Evolutionary conservation across 2,329 filamentous ascomycete species (phyloP), one percentile per base, ranked within the genome.

Genomic region (Epichloe aotearoae): DNA sequence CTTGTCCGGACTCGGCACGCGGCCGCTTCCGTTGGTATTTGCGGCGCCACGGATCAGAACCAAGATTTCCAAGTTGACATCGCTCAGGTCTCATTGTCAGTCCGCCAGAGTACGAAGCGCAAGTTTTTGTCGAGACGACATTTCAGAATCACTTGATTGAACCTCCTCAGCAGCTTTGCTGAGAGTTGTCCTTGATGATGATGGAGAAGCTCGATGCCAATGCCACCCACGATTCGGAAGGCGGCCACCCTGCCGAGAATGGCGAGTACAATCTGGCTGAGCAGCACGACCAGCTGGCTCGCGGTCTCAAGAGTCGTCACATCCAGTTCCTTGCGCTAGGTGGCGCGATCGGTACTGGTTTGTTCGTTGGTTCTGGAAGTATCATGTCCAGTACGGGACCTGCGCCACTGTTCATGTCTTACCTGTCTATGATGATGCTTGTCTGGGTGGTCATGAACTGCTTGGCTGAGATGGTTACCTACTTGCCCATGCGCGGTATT

Each of bases 391-490:
- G 68, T 10, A 73, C 75, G 30, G 81, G 81, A 2, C 81, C 81
- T 3, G 83, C 82, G 5, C 82, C 84, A 0, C 67, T 88, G 15
- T 75, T 88, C 62, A 81, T 89, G 64, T 81, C 78, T 23, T 89
- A 87, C 63, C 58, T 77, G 6, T 69, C 68, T 55, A 76, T 77
- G 74, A 76, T 76, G 69, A 26, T 66, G 3, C 59, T 78, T 10
- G 74, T 79, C 26, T 79, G 72, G 70, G 64, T 69, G 50, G 65
- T 78, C 50, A 77, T 78, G 75, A 77, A 77, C 62, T 59, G 66
- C 52, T 66, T 79, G 8, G 76, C 69, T 8, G 76, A 80, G 60
- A 78, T 80, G 70, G 70, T 71, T 1, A 73, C 72, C 1, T 77
- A 73, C 48, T 69, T 80, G 1, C 76, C 76, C 1, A 69, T 79